phyloP scores from a whole-genome alignment of 179 eudicot species.

The Gypsophila paniculata region DNA sequence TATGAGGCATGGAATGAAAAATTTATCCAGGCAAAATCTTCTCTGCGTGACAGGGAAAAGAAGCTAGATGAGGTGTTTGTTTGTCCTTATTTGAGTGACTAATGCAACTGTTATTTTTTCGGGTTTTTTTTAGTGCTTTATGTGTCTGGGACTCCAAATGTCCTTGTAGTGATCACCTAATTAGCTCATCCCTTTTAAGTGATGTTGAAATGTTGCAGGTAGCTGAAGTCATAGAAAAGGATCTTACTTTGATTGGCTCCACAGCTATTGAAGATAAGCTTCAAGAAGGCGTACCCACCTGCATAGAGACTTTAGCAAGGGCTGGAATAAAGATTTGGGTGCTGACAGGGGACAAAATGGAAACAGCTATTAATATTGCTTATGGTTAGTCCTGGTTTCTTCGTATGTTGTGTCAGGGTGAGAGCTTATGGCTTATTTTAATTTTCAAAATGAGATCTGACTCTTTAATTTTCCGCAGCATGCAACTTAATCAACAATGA shows the following conservation, averaged over 20 bases:
- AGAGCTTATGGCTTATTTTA: neutral
- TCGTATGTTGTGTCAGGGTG: neutral
- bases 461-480: conserved; percentile 45
- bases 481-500: conserved; percentile 84
- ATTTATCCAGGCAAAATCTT: conserved; percentile 89
- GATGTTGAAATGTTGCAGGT: conserved; percentile 49
- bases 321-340: conserved; percentile 99
- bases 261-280: conserved; percentile 99
- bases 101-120: neutral
- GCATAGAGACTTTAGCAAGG: conserved; percentile 86
- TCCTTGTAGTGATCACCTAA: neutral
- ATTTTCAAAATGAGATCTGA: conserved; percentile 13
- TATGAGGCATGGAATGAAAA: conserved; percentile 94
- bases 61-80: conserved; percentile 82
- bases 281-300: conserved; percentile 94
- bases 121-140: neutral
- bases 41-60: conserved; percentile 84
- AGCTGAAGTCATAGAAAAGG: conserved; percentile 87
- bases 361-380: conserved; percentile 95
- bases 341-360: conserved; percentile 98
- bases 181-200: neutral
- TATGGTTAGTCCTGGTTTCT: conserved; percentile 55
- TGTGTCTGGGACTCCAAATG: neutral
- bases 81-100: conserved; percentile 2
- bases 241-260: conserved; percentile 78